Base-by-base conservation (phyloP, 352 stramenopile species). In the Phytopythium oedochilum region DNA sequence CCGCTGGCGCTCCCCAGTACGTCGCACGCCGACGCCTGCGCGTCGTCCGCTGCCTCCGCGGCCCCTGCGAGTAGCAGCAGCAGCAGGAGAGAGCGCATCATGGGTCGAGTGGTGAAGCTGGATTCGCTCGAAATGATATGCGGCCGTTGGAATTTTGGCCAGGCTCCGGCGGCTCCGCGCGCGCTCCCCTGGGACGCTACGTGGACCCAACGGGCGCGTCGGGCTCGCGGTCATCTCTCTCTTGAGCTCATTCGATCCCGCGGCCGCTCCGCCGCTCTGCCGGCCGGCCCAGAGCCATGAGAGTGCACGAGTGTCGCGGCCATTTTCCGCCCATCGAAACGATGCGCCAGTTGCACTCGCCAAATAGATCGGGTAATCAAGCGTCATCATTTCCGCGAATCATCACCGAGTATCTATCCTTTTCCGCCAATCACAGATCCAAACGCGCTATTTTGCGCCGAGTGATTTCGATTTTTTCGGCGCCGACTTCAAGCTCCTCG, bases 371-470 rank as follows among this genome's bases (percentile, higher is more conserved):
- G n/a, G n/a, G n/a, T n/a, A n/a, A n/a, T n/a, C n/a, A n/a, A n/a
- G n/a, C n/a, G n/a, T n/a, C n/a, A n/a, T n/a, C n/a, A n/a, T n/a
- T n/a, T n/a, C n/a, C n/a, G n/a, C n/a, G n/a, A n/a, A n/a, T n/a
- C n/a, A n/a, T n/a, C n/a, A n/a, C n/a, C n/a, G n/a, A n/a, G n/a
- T n/a, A n/a, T n/a, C n/a, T n/a, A n/a, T n/a, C n/a, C n/a, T 44
- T 62, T 60, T 62, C 35, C 28, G 53, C 60, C 60, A 67, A 67
- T 67, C 44, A 49, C 48, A 40, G 23, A 28, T 5, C 31, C 17
- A 38, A 35, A 17, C 29, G 28, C 5, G 26, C 26, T 20, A 12
- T 23, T 14, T 36, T 29, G 36, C 18, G 15, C 23, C 36, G 23
- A 42, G 34, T 15, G 34, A 11, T 35, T 49, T 49, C 43, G 43